Evolutionary conservation across 441 rosid species (phyloP).

Genomic region (Brassica balearica): DNA sequence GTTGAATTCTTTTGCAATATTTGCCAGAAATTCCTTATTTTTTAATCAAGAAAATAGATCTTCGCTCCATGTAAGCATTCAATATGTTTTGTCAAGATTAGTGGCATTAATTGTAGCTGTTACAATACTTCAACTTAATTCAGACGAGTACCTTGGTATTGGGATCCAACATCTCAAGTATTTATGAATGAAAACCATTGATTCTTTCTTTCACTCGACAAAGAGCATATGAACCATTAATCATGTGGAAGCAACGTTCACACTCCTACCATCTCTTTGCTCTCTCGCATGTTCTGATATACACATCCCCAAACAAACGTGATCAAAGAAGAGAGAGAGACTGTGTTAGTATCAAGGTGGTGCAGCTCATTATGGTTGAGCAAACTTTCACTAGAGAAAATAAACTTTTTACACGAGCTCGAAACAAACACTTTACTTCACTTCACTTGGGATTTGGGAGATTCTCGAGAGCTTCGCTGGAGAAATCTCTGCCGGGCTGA

Average conservation of each 20-base stretch:
- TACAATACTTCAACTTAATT: background rate
- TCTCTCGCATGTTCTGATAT: background rate
- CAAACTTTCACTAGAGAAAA: too few species aligned
- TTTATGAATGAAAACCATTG: background rate
- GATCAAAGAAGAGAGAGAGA: background rate
- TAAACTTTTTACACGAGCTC: background rate
- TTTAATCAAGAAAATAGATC: background rate
- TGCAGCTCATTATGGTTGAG: background rate
- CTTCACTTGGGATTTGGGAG: conserved; percentile 2
- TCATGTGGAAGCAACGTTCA: background rate
- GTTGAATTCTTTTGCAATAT: background rate
- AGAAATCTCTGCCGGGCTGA: conserved; percentile 22
- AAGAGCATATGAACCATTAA: background rate
- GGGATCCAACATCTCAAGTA: background rate
- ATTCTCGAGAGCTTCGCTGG: conserved; percentile 32
- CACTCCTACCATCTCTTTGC: background rate
- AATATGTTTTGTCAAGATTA: background rate
- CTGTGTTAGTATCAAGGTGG: background rate
- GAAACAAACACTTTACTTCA: background rate
- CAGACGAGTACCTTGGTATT: background rate
- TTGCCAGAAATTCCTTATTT: too few species aligned
- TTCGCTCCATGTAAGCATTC: background rate
- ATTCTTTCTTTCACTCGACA: too few species aligned
- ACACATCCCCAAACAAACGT: background rate
- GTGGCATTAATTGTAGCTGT: background rate